These are phyloP conservation scores for Colletotrichum orbiculare DNA, from an alignment of 2,329 filamentous ascomycete genomes.

Conservation along the genomic window DNA sequence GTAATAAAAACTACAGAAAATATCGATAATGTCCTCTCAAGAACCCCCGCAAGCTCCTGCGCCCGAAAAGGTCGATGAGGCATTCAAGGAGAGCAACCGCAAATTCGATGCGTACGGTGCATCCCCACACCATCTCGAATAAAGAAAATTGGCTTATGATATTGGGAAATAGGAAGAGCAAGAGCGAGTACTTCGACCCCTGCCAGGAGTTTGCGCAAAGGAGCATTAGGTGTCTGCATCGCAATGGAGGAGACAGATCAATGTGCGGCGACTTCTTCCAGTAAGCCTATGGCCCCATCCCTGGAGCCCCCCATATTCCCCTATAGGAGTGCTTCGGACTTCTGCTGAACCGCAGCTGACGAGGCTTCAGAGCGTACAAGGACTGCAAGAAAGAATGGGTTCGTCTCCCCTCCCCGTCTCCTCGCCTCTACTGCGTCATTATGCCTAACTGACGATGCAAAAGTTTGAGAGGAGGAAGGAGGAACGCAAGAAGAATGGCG, in stretches of 20 bases:
- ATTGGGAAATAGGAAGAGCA: constrained; percentile 74
- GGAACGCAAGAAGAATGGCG: constrained; percentile 41
- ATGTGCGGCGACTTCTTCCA: constrained; percentile 97
- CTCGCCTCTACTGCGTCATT: neutral
- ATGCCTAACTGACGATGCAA: neutral
- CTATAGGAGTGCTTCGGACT: too few relatives aligned
- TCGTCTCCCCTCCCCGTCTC: constrained; percentile 42
- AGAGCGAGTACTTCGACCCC: constrained; percentile 93
- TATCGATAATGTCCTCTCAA: constrained; percentile 7
- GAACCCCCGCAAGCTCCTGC: constrained; percentile 3
- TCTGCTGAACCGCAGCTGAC: constrained; percentile 3
- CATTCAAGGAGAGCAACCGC: constrained; percentile 51
- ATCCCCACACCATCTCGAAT: neutral
- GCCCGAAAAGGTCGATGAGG: constrained; percentile 20
- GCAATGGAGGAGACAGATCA: constrained; percentile 86
- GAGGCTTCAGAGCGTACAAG: constrained; percentile 78
- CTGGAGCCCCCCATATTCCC: neutral
- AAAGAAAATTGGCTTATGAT: neutral
- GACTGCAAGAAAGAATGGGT: constrained; percentile 98
- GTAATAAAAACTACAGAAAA: neutral
- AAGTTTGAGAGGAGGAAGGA: constrained; percentile 45
- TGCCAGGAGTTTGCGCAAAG: constrained; percentile 91
- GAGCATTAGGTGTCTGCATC: constrained; percentile 88
- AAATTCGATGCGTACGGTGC: constrained; percentile 72
- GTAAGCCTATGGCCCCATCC: constrained; percentile 62